A percentile compares a stretch with the other conserved stretches of the same genome.
These are phyloP conservation scores for Ustilago trichophora DNA, from an alignment of 1,284 basidiomycete species.

Conservation along the genomic window DNA sequence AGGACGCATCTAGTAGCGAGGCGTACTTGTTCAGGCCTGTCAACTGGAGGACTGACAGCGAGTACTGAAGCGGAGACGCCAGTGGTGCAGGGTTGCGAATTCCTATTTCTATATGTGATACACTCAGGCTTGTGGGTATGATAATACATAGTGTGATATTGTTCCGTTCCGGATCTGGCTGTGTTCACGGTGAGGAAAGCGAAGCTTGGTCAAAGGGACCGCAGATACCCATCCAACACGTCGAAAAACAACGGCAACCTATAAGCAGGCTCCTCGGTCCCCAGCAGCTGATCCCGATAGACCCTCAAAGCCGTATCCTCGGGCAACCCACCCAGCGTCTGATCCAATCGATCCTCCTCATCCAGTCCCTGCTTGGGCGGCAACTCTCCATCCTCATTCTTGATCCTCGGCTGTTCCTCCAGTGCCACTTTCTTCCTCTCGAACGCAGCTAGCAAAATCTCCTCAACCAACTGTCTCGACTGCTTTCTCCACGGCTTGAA, in stretches of 20 bases:
- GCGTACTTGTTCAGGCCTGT: slow-evolving; percentile 22
- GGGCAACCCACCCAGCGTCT: slow-evolving; percentile 6
- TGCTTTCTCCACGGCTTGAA: slow-evolving; percentile 13
- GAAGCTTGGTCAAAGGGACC: slow-evolving; percentile 4
- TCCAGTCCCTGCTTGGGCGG: slow-evolving; percentile 5
- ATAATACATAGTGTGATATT: too few species aligned
- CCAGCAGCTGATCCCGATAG: slow-evolving; percentile 24
- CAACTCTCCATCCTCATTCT: slow-evolving; percentile 26
- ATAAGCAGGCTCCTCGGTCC: neutral
- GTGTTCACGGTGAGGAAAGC: slow-evolving; percentile 2
- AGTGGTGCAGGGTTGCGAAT: too few species aligned
- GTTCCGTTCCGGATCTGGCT: too few species aligned
- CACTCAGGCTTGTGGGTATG: too few species aligned
- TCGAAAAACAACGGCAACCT: slow-evolving; percentile 24
- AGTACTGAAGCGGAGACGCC: too few species aligned
- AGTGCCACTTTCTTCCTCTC: slow-evolving; percentile 18
- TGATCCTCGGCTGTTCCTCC: slow-evolving; percentile 17
- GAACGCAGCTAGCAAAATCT: slow-evolving; percentile 21
- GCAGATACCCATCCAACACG: slow-evolving; percentile 20
- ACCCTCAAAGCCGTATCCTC: slow-evolving; percentile 9
- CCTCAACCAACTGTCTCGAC: slow-evolving; percentile 24
- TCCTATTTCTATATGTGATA: too few species aligned
- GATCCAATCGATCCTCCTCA: slow-evolving; percentile 23
- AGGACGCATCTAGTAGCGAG: slow-evolving; percentile 15
- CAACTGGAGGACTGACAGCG: neutral